phyloP scores from a whole-genome alignment of 2,329 filamentous ascomycete genomes.

The Sporothrix humicola region DNA sequence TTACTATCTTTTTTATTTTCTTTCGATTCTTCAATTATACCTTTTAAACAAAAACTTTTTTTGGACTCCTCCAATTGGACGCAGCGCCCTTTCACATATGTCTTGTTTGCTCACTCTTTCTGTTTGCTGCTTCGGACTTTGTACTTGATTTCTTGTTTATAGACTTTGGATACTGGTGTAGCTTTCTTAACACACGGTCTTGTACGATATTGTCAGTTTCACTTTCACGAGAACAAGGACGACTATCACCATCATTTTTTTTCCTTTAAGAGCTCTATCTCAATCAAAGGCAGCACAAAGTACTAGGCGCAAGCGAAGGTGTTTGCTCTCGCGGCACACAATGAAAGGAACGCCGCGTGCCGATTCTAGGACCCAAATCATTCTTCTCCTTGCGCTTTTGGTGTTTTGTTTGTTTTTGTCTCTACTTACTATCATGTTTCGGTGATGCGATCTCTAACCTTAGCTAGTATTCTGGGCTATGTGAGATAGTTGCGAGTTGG shows the following conservation, averaged over 20 bases:
- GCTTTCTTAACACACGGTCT: not conserved
- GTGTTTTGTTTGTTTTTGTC: not conserved
- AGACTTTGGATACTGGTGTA: not conserved
- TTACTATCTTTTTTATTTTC: not conserved
- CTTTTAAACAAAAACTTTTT: slow-evolving; percentile 15
- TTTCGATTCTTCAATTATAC: not conserved
- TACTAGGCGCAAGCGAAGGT: not conserved
- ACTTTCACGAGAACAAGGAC: slow-evolving; percentile 11
- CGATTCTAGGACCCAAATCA: not conserved
- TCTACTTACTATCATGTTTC: not conserved
- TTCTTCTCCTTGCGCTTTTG: not conserved
- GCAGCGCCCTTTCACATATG: not conserved
- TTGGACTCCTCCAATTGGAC: slow-evolving; percentile 10
- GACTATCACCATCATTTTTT: not conserved
- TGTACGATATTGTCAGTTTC: slow-evolving; percentile 21
- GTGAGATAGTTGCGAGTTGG: too few species aligned
- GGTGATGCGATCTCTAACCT: not conserved
- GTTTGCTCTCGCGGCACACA: slow-evolving; percentile 6
- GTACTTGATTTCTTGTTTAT: not conserved
- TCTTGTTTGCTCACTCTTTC: not conserved
- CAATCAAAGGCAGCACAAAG: slow-evolving; percentile 1
- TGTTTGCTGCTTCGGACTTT: not conserved
- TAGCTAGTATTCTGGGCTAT: too few species aligned
- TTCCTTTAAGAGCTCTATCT: not conserved
- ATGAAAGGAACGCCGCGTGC: not conserved